Base-by-base conservation (phyloP, 2,329 filamentous ascomycete genomes). In the Xylariaceae sp. region DNA sequence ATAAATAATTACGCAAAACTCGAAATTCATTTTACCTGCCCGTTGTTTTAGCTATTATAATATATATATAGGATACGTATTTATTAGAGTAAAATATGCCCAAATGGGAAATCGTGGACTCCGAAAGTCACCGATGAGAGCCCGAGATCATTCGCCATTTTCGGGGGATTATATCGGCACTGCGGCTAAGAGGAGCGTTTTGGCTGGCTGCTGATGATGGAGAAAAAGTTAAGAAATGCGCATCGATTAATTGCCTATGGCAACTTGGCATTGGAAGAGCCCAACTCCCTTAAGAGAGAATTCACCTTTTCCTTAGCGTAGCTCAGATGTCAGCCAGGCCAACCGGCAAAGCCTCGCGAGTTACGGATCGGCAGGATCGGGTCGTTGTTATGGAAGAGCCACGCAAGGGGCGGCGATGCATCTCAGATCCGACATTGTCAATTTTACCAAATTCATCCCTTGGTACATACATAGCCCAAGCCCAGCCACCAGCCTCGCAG, bases 91-190 rank as follows among this genome's bases (percentile, higher is more conserved):
- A n/a, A n/a, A n/a, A n/a, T n/a, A n/a, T n/a, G n/a, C n/a, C n/a
- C n/a, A n/a, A n/a, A n/a, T n/a, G n/a, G n/a, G n/a, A n/a, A n/a
- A n/a, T n/a, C n/a, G n/a, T n/a, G n/a, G n/a, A n/a, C n/a, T n/a
- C n/a, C n/a, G n/a, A n/a, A n/a, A n/a, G n/a, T n/a, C n/a, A n/a
- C n/a, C n/a, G n/a, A n/a, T 0, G 66, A 65, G 16, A 70, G 61
- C 14, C 66, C 63, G 37, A 72, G 59, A n/a, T 64, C 56, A 41
- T 40, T 26, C 29, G 44, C 44, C 37, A 61, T 52, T 60, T 63
- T 65, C 18, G 47, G 23, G 49, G 44, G 21, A 40, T 21, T 47
- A 42, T 21, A 37, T 37, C 32, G 26, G 26, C 26, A 5, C 26
- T 29, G 10, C 26, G 5, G 26, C 23, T 37, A 16, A 10, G 32